Conservation (phyloP, 352 stramenopile genomes). For the Phytophthora colocasiae region DNA sequence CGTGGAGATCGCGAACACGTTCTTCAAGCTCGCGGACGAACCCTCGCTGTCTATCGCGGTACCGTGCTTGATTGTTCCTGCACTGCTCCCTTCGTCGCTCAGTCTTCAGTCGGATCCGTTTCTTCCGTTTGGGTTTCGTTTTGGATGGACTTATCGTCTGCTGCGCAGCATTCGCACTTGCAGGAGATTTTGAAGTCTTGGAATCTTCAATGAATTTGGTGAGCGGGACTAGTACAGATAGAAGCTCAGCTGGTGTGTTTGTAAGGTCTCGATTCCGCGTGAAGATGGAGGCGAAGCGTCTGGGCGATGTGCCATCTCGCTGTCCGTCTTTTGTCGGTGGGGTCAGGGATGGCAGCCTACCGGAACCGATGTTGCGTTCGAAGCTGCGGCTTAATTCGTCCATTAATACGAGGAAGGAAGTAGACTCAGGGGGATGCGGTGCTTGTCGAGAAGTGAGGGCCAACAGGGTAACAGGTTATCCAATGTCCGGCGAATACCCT, state of each 20-base stretch:
- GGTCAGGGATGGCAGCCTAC: constrained; percentile 4
- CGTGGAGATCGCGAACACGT: constrained; percentile 24
- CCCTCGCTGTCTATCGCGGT: constrained; percentile 44
- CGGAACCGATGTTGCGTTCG: not conserved
- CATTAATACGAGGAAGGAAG: not conserved
- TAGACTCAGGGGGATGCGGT: not conserved
- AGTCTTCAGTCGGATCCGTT: constrained; percentile 46
- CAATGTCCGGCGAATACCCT: not conserved
- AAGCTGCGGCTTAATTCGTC: not conserved
- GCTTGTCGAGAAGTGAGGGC: not conserved
- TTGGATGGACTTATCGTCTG: not conserved
- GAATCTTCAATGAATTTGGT: constrained; percentile 22
- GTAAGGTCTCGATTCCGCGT: constrained; percentile 3
- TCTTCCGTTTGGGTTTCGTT: constrained; percentile 34
- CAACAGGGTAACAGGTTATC: constrained; percentile 1
- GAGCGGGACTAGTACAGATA: constrained; percentile 16
- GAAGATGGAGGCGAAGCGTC: constrained; percentile 7
- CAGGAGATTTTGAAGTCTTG: constrained; percentile 1
- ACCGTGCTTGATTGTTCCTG: constrained; percentile 50
- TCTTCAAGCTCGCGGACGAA: constrained; percentile 24
- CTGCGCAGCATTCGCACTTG: not conserved
- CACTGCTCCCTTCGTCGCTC: constrained; percentile 51
- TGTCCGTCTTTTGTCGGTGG: constrained; percentile 5
- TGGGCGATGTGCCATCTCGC: not conserved
- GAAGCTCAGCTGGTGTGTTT: constrained; percentile 2